A percentile compares a stretch with the other conserved stretches of the same genome.
Conservation (phyloP, 805 yeast genomes). For the Yarrowia osloensis region DNA sequence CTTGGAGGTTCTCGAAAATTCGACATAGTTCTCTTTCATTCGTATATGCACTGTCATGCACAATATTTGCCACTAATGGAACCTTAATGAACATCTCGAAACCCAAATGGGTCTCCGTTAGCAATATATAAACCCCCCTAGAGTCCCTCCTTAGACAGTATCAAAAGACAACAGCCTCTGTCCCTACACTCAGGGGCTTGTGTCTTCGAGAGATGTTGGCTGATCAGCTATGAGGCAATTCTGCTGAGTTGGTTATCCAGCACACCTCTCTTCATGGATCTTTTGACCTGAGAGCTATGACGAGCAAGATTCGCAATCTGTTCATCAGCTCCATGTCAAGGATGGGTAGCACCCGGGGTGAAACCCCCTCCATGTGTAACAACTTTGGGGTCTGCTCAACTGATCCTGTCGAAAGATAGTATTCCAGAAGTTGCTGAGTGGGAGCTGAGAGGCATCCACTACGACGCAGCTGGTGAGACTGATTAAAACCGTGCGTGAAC, state of each 20-base stretch:
- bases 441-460: neutral
- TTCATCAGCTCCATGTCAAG: neutral
- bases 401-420: neutral
- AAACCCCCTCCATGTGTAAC: neutral
- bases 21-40: neutral
- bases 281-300: neutral
- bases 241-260: neutral
- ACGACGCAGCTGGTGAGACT: neutral
- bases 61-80: neutral
- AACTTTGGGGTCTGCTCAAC: neutral
- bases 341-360: neutral
- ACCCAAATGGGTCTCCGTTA: neutral
- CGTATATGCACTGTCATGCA: neutral
- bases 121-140: neutral
- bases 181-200: neutral
- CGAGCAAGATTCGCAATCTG: neutral
- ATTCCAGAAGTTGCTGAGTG: neutral
- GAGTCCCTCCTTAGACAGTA: neutral
- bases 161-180: neutral
- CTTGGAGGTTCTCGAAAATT: neutral
- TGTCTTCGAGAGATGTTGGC: neutral
- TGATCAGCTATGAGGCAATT: neutral
- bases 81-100: neutral
- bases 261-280: constrained; percentile 3
- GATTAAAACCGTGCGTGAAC: neutral